Evolutionary conservation across 768 basidiomycete species (phyloP).

Genomic region (Pluteus cervinus): DNA sequence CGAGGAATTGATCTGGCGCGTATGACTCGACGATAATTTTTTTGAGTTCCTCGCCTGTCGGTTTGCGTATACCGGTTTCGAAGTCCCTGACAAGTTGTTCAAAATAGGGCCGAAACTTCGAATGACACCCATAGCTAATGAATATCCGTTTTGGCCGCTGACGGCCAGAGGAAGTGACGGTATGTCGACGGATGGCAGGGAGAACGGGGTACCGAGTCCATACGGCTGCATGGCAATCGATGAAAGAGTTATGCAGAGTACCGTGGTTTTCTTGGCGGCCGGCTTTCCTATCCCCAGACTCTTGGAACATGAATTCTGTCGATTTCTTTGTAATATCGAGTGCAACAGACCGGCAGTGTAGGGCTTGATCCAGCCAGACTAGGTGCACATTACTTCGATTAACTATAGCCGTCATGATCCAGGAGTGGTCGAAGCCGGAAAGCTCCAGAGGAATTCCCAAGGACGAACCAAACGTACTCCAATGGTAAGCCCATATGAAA

Average conservation of each 20-base stretch:
- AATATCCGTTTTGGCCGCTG: conserved; percentile 29
- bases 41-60: conserved; percentile 37
- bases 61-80: conserved; percentile 46
- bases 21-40: conserved; percentile 29
- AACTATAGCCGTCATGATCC: conserved; percentile 39
- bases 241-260: conserved; percentile 40
- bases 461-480: conserved; percentile 49
- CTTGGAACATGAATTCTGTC: conserved; percentile 51
- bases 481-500: conserved; percentile 41
- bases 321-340: conserved; percentile 49
- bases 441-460: conserved; percentile 35
- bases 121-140: conserved; percentile 40
- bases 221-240: conserved; percentile 50
- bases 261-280: conserved; percentile 9
- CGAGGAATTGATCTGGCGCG: too few relatives aligned
- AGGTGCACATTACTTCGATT: conserved; percentile 36
- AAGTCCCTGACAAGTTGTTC: conserved; percentile 37
- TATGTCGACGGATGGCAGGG: conserved; percentile 42
- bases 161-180: conserved; percentile 25
- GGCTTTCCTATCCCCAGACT: conserved; percentile 24
- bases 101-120: conserved; percentile 37
- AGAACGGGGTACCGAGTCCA: conserved; percentile 59
- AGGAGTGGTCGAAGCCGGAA: conserved; percentile 16
- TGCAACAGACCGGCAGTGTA: conserved; percentile 32
- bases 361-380: conserved; percentile 28